Evolutionary conservation across 257 asterid genomes (phyloP).

Genomic region (Nicotiana attenuata): DNA sequence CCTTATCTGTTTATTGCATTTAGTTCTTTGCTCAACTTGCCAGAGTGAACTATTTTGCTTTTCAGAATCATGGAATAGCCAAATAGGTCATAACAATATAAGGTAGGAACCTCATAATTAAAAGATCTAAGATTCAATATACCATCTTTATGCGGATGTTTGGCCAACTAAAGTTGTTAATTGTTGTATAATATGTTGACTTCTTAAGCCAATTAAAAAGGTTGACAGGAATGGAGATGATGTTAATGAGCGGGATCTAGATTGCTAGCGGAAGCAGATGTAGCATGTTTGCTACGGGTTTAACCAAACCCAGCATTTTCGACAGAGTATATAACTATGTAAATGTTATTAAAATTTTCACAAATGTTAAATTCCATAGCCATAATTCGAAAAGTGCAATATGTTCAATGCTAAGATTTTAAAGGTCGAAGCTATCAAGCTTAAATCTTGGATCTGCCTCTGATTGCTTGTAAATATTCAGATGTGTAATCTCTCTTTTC

Average conservation of each 20-base stretch:
- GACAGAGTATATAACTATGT: too few relatives aligned
- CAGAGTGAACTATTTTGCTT: not conserved
- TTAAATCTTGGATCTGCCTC: too few relatives aligned
- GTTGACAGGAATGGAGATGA: not conserved
- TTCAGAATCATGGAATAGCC: not conserved
- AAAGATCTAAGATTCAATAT: not conserved
- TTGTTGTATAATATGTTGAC: not conserved
- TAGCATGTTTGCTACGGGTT: too few relatives aligned
- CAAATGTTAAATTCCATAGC: too few relatives aligned
- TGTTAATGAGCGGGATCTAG: not conserved
- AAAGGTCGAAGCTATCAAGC: too few relatives aligned
- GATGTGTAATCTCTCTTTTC: not conserved
- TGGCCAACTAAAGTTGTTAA: not conserved
- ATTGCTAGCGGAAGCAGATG: too few relatives aligned
- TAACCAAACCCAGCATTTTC: too few relatives aligned
- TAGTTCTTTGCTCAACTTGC: not conserved
- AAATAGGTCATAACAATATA: not conserved
- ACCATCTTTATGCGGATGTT: not conserved
- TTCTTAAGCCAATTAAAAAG: not conserved
- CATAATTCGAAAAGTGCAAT: too few relatives aligned
- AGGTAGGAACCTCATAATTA: not conserved
- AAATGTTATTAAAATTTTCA: too few relatives aligned
- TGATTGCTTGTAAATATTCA: not conserved
- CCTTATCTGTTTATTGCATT: constrained; percentile 5
- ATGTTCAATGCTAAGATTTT: too few relatives aligned